phyloP scores from a whole-genome alignment of 2,329 filamentous ascomycete genomes.

The Thielaviopsis populi region DNA sequence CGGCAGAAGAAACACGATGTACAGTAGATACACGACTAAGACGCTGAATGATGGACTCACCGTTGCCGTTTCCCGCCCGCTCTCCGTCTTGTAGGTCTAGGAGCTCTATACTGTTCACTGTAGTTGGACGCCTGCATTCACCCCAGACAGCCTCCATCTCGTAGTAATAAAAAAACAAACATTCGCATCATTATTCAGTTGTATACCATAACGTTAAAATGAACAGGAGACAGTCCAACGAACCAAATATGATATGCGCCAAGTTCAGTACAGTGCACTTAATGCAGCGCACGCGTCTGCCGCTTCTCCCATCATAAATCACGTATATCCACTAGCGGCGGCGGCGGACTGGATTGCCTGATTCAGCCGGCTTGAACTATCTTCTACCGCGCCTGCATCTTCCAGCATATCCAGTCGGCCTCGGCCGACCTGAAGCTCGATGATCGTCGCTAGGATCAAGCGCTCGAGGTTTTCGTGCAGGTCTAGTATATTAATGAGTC shows the following conservation, averaged over 20 bases:
- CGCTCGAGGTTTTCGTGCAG: conserved; percentile 56
- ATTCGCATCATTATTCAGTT: not conserved
- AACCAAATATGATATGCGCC: not conserved
- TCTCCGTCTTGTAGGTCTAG: no score
- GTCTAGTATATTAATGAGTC: conserved; percentile 54
- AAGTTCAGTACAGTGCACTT: not conserved
- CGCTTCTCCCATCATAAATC: not conserved
- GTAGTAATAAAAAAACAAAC: not conserved
- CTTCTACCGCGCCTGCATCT: not conserved
- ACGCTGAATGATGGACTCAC: no score
- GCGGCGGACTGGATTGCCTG: not conserved
- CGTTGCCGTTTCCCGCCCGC: no score
- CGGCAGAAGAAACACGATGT: no score
- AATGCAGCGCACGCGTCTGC: not conserved
- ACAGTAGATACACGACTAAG: no score
- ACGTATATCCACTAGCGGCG: not conserved
- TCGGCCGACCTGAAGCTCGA: conserved; percentile 45
- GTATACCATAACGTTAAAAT: not conserved
- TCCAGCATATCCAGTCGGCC: not conserved
- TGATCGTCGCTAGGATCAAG: conserved; percentile 58
- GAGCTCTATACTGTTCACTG: no score
- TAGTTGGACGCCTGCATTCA: no score
- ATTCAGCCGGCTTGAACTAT: not conserved
- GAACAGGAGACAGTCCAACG: not conserved
- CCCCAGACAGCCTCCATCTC: no score